Evolutionary conservation across 768 basidiomycete species (phyloP), one percentile per base, ranked within the genome.

Genomic region (Xanthoconium purpureum): DNA sequence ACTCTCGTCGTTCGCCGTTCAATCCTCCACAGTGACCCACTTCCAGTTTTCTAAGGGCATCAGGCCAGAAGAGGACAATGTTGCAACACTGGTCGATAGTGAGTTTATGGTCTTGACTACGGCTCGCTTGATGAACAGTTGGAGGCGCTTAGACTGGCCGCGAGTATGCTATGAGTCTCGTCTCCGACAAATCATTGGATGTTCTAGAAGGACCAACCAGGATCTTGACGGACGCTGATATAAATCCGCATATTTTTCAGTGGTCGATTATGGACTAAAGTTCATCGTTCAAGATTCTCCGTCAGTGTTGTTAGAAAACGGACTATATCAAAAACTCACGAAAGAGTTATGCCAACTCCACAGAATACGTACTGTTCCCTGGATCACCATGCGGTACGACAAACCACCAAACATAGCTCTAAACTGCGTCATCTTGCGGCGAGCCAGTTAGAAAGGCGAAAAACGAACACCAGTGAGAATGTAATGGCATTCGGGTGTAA

Each of bases 201-300:
- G 55, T n/a, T n/a, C n/a, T n/a, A n/a, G 24, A 24, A 20, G 72
- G 59, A 11, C 77, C 77, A 3, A 70, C 44, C 30, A 78, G 47
- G 17, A 80, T 55, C 50, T 77, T 80, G 48, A 64, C 69, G 8
- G 75, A 73, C 0, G 78, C 73, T 17, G 72, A 33, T 29, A 80
- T 47, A 13, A 70, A 71, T 52, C 66, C 62, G 47, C 65, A 60
- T 56, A 71, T 74, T 45, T 11, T 7, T 18, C n/a, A 43, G 14
- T 13, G 6, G 1, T 18, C 15, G 18, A 29, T 45, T 15, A 12
- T 39, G 5, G 24, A 24, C 24, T 4, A 24, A 24, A 24, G 24
- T 24, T 24, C 24, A 24, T 53, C 48, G 36, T n/a, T 46, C 38
- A 2, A 56, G 54, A 48, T 57, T 51, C 8, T 30, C 52, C 65